These are phyloP conservation scores for Populus pruinosa DNA, from an alignment of 345 rosid genomes.

Conservation along the genomic window DNA sequence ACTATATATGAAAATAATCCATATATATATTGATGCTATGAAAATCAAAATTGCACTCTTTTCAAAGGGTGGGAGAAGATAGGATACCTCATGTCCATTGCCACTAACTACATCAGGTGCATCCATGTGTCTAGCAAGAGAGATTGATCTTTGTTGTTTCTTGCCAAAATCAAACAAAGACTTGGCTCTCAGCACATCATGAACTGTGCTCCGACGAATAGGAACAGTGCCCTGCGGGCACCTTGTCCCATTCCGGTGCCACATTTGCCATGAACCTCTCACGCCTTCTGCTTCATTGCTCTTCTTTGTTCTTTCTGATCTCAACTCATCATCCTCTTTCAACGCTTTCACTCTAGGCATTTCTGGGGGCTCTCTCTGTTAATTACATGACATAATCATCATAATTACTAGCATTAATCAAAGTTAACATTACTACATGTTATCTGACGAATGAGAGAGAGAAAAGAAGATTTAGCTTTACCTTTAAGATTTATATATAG, in stretches of 20 bases:
- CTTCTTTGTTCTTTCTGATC: not conserved
- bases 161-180: slow-evolving; percentile 88
- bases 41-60: not conserved
- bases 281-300: slow-evolving; percentile 2
- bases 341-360: slow-evolving; percentile 15
- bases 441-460: not conserved
- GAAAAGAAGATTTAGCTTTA: not conserved
- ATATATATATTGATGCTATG: not conserved
- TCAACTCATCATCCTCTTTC: slow-evolving; percentile 17
- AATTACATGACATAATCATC: not conserved
- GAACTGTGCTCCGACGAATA: slow-evolving; percentile 21
- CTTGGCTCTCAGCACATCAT: slow-evolving; percentile 35
- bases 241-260: slow-evolving; percentile 33
- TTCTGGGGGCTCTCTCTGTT: slow-evolving; percentile 54
- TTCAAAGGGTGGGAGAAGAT: not conserved
- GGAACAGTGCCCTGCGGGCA: slow-evolving; percentile 33
- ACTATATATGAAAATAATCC: no score
- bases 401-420: not conserved
- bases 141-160: slow-evolving; percentile 33
- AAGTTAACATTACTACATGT: not conserved
- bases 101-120: slow-evolving; percentile 74
- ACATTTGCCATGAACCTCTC: slow-evolving; percentile 40
- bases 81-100: slow-evolving; percentile 34
- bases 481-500: not conserved
- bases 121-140: slow-evolving; percentile 42